Evolutionary conservation across 2,329 filamentous ascomycete genomes (phyloP).

Genomic region (Nothophaeocryptopus gaeumannii): DNA sequence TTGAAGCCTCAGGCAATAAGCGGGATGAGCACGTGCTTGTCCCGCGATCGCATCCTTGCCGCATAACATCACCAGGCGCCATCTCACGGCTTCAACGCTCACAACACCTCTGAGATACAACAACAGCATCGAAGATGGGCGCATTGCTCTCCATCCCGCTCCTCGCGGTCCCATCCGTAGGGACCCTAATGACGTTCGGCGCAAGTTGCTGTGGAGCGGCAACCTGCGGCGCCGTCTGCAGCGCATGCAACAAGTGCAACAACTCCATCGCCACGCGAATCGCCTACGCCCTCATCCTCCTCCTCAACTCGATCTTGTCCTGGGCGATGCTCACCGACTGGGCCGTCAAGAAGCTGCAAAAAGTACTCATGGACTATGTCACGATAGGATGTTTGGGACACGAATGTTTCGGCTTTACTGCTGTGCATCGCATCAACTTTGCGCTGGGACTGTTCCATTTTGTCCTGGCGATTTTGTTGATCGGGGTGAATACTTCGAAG

Average conservation of each 20-base stretch:
- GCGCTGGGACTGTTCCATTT: constrained; percentile 92
- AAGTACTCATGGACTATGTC: constrained; percentile 91
- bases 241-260: constrained; percentile 91
- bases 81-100: too few species aligned
- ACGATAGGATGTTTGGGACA: constrained; percentile 83
- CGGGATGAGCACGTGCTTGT: too few species aligned
- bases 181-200: constrained; percentile 75
- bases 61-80: too few species aligned
- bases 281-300: constrained; percentile 76
- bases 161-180: constrained; percentile 78
- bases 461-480: constrained; percentile 75
- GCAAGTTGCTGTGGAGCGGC: constrained; percentile 92
- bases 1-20: too few species aligned
- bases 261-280: constrained; percentile 98
- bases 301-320: constrained; percentile 93
- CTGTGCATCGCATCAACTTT: constrained; percentile 97
- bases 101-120: background rate
- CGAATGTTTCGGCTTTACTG: constrained; percentile 91
- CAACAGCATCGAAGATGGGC: constrained; percentile 62
- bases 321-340: constrained; percentile 99
- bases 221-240: constrained; percentile 93
- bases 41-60: too few species aligned
- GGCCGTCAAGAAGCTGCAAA: constrained; percentile 93
- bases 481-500: constrained; percentile 83
- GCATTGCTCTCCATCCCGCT: constrained; percentile 86